Evolutionary conservation across 345 rosid species (phyloP).

Genomic region (Durio zibethinus): DNA sequence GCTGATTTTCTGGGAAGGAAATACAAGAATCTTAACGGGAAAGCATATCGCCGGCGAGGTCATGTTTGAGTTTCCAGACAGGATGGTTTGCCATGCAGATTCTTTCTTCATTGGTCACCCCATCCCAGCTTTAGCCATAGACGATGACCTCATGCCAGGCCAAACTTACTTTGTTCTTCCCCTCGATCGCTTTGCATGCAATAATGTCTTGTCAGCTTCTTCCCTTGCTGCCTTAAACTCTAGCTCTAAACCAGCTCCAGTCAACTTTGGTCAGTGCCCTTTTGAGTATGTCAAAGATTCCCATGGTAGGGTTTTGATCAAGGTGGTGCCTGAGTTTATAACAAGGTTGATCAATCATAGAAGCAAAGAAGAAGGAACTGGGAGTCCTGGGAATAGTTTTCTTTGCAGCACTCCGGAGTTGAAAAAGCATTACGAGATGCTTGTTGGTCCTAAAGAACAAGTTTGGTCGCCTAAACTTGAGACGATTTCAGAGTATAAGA

Average conservation of each 20-base stretch:
- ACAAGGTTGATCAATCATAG: constrained; percentile 31
- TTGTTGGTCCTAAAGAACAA: constrained; percentile 67
- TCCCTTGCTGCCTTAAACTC: constrained; percentile 56
- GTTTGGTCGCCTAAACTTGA: constrained; percentile 85
- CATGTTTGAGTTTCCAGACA: constrained; percentile 87
- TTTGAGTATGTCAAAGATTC: constrained; percentile 46
- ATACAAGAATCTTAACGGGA: constrained; percentile 43
- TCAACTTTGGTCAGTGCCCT: constrained; percentile 43
- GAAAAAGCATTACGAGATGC: constrained; percentile 75
- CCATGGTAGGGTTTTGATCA: constrained; percentile 53
- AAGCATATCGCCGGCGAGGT: constrained; percentile 82
- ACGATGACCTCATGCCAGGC: constrained; percentile 62
- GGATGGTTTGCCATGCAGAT: constrained; percentile 74
- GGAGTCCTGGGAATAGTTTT: constrained; percentile 18
- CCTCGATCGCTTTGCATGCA: constrained; percentile 52
- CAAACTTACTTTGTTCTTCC: constrained; percentile 83
- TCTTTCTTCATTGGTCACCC: constrained; percentile 90
- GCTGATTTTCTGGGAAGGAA: constrained; percentile 62
- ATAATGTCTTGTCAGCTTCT: constrained; percentile 46
- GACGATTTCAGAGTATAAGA: constrained; percentile 67
- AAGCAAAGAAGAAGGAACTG: constrained; percentile 13
- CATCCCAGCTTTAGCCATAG: constrained; percentile 58
- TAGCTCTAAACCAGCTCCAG: constrained; percentile 30
- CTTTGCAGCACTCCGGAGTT: constrained; percentile 91
- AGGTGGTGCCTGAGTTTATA: constrained; percentile 55